Conservation (phyloP, 73 alveolate genomes). For the Paramecium sexaurelia region DNA sequence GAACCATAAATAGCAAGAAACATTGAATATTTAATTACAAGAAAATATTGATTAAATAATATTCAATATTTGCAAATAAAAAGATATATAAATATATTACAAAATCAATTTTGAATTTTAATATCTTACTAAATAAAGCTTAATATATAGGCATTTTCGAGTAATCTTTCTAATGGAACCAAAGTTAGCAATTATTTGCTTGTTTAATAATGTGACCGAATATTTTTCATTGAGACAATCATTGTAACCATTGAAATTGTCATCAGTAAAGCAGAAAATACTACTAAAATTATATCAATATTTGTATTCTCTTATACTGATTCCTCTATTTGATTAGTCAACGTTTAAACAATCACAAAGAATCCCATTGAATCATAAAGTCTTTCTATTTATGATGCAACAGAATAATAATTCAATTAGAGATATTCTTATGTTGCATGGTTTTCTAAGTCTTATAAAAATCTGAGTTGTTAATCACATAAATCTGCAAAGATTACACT, state of each 20-base stretch:
- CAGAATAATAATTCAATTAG: neutral
- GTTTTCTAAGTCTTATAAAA: neutral
- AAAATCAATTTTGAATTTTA: neutral
- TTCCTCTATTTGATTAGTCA: neutral
- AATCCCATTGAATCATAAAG: constrained; percentile 9
- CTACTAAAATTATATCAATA: neutral
- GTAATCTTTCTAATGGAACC: neutral
- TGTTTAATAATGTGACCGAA: neutral
- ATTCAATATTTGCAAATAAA: neutral
- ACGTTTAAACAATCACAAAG: neutral
- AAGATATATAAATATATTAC: neutral
- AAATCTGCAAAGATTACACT: neutral
- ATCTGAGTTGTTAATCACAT: neutral
- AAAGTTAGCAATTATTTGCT: neutral
- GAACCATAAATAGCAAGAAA: constrained; percentile 92
- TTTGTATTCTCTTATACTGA: neutral
- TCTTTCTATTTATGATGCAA: neutral
- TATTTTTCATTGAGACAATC: neutral
- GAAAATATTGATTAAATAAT: neutral
- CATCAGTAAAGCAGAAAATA: neutral
- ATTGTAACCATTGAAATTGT: neutral
- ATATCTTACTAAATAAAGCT: neutral
- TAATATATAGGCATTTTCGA: constrained; percentile 35
- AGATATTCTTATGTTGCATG: neutral
- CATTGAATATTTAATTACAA: constrained; percentile 74